Evolutionary conservation across 306 rosid genomes (phyloP), one percentile per base, ranked within the genome.

Genomic region (Cucumis melo): DNA sequence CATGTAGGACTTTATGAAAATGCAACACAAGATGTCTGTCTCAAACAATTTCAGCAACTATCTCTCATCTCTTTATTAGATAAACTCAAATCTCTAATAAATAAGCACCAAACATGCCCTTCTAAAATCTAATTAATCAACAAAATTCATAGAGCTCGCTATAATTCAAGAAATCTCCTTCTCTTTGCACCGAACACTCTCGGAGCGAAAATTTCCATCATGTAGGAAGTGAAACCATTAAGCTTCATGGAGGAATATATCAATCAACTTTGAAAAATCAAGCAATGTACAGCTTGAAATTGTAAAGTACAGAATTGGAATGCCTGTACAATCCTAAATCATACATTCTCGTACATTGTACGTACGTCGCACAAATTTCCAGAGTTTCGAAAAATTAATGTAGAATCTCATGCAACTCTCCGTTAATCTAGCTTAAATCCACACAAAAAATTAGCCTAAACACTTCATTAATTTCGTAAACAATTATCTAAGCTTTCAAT

Each of bases 1-100:
- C 11, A 48, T 53, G 19, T 53, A 8, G 61, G 62, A 73, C 62
- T 78, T 67, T 67, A 17, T 78, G 78, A 42, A 51, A 71, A 85
- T 42, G 77, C 75, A 48, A 21, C 66, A 41, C 72, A 77, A 38
- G 29, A 68, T 65, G 66, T 79, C 65, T 80, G 48, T 71, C 68
- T 53, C 77, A 75, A 16, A 53, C 16, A 50, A 51, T 73, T 73
- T 53, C 77, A 73, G 62, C 6, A 73, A 51, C 77, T 73, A 36
- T 51, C 34, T 16, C 62, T 12, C 1, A 51, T 29, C 29, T 19
- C 34, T 73, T 29, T 4, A 72, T 17, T 32, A 24, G 3, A 48
- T 72, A 42, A 41, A 14, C 19, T 17, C 54, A 41, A 66, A 41
- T 41, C 73, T 66, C 54, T 20, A 38, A 41, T 20, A 50, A 48